Evolutionary conservation across 2,329 filamentous ascomycete species (phyloP).

Genomic region (Aureobasidium uvarum): DNA sequence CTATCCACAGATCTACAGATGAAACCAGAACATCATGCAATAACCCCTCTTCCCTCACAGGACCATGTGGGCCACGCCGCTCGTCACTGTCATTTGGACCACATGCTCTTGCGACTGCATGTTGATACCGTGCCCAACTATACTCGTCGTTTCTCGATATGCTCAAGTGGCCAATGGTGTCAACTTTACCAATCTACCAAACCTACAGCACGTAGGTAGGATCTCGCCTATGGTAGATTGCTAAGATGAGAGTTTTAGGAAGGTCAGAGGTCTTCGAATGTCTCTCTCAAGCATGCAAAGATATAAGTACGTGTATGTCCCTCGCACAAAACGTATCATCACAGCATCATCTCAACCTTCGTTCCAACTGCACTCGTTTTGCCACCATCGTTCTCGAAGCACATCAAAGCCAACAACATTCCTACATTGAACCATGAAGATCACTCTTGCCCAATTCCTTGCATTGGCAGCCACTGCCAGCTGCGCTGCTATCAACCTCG

Average conservation of each 20-base stretch:
- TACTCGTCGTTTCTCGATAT: background rate
- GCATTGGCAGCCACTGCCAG: constrained; percentile 28
- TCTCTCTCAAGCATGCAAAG: background rate
- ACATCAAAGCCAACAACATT: background rate
- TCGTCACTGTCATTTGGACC: background rate
- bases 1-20: background rate
- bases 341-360: background rate
- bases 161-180: constrained; percentile 8
- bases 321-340: background rate
- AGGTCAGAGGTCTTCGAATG: background rate
- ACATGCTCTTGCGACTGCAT: background rate
- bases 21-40: background rate
- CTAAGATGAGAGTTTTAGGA: background rate
- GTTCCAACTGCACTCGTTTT: background rate
- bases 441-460: constrained; percentile 24
- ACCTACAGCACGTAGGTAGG: background rate
- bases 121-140: background rate
- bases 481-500: constrained; percentile 31
- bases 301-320: constrained; percentile 1
- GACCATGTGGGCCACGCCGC: background rate
- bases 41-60: background rate
- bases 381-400: background rate
- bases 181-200: background rate
- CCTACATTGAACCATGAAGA: constrained; percentile 9
- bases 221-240: background rate